Evolutionary conservation across 495 filamentous ascomycete species (phyloP).

Genomic region (Rostrohypoxylon terebratum): DNA sequence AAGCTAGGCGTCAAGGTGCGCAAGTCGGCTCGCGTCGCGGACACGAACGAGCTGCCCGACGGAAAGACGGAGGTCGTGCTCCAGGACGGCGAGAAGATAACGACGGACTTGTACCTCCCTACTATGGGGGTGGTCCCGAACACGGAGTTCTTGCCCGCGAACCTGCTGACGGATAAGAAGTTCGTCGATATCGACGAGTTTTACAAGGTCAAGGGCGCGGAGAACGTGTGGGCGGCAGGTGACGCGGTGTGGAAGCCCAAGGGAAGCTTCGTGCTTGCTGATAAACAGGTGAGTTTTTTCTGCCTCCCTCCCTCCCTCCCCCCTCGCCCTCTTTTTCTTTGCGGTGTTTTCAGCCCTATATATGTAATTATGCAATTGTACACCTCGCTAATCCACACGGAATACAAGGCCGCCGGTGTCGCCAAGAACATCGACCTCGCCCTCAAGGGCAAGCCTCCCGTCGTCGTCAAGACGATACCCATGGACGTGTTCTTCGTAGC

Average conservation of each 20-base stretch:
- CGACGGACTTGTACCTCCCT: slow-evolving; percentile 71
- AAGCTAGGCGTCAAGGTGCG: slow-evolving; percentile 64
- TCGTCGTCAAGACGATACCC: slow-evolving; percentile 54
- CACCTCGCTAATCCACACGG: not conserved
- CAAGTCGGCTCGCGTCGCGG: slow-evolving; percentile 53
- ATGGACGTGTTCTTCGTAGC: slow-evolving; percentile 57
- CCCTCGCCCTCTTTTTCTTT: not conserved
- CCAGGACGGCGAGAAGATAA: slow-evolving; percentile 53
- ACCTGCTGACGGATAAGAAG: slow-evolving; percentile 61
- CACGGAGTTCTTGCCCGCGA: slow-evolving; percentile 66
- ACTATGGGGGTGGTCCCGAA: slow-evolving; percentile 72
- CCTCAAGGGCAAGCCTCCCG: slow-evolving; percentile 50
- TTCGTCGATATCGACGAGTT: slow-evolving; percentile 69
- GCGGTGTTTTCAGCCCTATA: not conserved
- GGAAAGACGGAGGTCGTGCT: slow-evolving; percentile 56
- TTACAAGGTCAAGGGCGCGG: slow-evolving; percentile 59
- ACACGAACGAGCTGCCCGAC: slow-evolving; percentile 32
- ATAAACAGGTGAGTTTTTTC: slow-evolving; percentile 55
- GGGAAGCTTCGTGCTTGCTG: slow-evolving; percentile 59
- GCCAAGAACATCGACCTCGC: slow-evolving; percentile 59
- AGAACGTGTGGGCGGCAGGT: slow-evolving; percentile 65
- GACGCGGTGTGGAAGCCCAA: slow-evolving; percentile 62
- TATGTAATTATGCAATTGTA: not conserved
- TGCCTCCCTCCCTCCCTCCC: too few species aligned
- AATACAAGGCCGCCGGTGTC: slow-evolving; percentile 53